Base-by-base conservation (phyloP, 139 green algal species). In the Chlorella sp. region DNA sequence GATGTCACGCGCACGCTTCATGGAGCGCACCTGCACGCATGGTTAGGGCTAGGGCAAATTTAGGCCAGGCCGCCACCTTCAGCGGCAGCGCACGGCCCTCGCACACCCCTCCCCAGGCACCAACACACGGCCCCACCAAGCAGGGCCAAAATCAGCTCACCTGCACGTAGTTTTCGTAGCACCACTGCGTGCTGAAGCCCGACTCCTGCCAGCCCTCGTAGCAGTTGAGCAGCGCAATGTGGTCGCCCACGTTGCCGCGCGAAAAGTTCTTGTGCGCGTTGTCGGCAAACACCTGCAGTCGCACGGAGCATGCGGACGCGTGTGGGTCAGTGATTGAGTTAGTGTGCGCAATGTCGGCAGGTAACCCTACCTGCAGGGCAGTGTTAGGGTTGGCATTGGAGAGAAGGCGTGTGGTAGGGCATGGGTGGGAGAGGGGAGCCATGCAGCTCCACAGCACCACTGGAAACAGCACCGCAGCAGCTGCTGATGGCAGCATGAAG, bases 91-190 rank as follows among this genome's bases (percentile, higher is more conserved):
- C n/a, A n/a, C n/a, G n/a, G n/a, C n/a, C n/a, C n/a, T n/a, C n/a
- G n/a, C n/a, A n/a, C n/a, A n/a, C n/a, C n/a, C n/a, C n/a, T n/a
- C n/a, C n/a, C n/a, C n/a, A n/a, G n/a, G n/a, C n/a, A n/a, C n/a
- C n/a, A n/a, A n/a, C n/a, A n/a, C n/a, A n/a, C n/a, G n/a, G n/a
- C n/a, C n/a, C n/a, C n/a, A n/a, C n/a, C n/a, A n/a, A n/a, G n/a
- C n/a, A n/a, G n/a, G n/a, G n/a, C n/a, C n/a, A n/a, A n/a, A n/a
- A n/a, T n/a, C n/a, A n/a, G 27, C 69, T 1, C 31, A 79, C 83
- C 84, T 96, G 91, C 30, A 99, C 93, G 73, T 95, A 99, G 85
- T 98, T 98, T 73, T 98, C 94, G 49, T 88, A 96, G 89, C 95
- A 99, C 85, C 86, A 99, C 75, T 97, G 91, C 1, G 83, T 83